phyloP scores from a whole-genome alignment of 2,329 filamentous ascomycete species.

The Xylaria sp. region DNA sequence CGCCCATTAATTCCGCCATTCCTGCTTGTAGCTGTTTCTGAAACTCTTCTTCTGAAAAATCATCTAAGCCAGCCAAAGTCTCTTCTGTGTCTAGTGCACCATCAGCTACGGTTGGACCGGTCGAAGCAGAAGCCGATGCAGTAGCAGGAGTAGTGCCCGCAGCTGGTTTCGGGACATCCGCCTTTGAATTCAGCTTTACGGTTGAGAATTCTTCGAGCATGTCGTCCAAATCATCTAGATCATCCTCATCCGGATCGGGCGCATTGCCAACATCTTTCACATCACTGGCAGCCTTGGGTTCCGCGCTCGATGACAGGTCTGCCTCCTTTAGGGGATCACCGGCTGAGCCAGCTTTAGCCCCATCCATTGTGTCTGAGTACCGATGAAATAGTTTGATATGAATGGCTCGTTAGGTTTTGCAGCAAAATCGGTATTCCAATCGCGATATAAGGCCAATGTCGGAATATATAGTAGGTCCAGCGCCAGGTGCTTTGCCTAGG shows the following conservation, averaged over 20 bases:
- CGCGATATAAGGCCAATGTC: background rate
- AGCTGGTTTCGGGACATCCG: conserved; percentile 34
- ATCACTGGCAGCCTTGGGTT: conserved; percentile 33
- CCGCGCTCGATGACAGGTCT: conserved; percentile 29
- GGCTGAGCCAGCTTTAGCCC: conserved; percentile 25
- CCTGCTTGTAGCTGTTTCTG: conserved; percentile 85
- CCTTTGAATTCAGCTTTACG: conserved; percentile 59
- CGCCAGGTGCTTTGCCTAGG: too few relatives aligned
- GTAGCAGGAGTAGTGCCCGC: conserved; percentile 22
- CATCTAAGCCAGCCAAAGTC: conserved; percentile 45
- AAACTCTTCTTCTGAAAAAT: conserved; percentile 75
- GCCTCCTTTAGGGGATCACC: conserved; percentile 25
- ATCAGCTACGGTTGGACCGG: conserved; percentile 27
- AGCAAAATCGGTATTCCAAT: background rate
- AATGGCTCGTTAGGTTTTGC: background rate
- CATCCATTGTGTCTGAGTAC: conserved; percentile 29
- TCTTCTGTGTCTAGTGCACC: conserved; percentile 34
- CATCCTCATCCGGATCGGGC: conserved; percentile 91
- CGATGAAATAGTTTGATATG: background rate
- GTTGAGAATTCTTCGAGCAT: conserved; percentile 90
- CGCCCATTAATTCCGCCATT: conserved; percentile 83
- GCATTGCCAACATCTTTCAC: conserved; percentile 58
- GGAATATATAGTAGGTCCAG: too few relatives aligned
- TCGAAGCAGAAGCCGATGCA: conserved; percentile 33
- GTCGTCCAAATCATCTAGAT: conserved; percentile 91